A percentile compares a stretch with the other conserved stretches of the same genome.
These are phyloP conservation scores for Trichoderma afroharzianum DNA, from an alignment of 2,329 filamentous ascomycete species.

Conservation along the genomic window DNA sequence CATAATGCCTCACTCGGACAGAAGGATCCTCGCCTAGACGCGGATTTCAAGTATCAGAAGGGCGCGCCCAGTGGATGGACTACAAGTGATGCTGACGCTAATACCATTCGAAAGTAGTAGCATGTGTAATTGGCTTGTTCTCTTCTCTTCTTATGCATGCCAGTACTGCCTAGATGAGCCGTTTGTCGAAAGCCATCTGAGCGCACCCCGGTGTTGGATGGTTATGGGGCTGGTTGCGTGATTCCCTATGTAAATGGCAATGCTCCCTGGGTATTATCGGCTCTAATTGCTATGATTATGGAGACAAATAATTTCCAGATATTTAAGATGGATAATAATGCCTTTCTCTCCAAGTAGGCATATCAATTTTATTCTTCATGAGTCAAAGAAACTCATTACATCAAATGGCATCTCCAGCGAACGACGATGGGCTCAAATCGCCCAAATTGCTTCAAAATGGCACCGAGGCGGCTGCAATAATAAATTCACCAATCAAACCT, in stretches of 20 bases:
- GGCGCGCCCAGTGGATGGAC: neutral
- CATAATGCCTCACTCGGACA: neutral
- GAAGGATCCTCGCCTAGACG: neutral
- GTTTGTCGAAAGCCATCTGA: no score
- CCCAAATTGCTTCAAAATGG: neutral
- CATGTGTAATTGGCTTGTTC: neutral
- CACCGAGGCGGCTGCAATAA: neutral
- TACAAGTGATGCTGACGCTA: no score
- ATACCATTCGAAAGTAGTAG: no score
- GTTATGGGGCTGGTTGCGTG: neutral
- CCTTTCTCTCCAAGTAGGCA: neutral
- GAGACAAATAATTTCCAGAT: neutral
- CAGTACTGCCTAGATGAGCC: neutral
- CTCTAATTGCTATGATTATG: neutral
- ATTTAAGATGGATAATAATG: neutral
- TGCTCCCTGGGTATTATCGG: neutral
- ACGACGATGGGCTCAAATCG: neutral
- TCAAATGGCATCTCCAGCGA: neutral
- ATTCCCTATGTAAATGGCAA: neutral
- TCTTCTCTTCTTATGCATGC: neutral
- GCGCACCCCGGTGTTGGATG: no score
- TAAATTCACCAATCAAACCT: neutral
- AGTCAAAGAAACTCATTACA: neutral
- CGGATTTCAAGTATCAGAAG: neutral
- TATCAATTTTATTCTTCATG: neutral